phyloP scores from a whole-genome alignment of 1,284 basidiomycete genomes.

The Boletus calvinii region DNA sequence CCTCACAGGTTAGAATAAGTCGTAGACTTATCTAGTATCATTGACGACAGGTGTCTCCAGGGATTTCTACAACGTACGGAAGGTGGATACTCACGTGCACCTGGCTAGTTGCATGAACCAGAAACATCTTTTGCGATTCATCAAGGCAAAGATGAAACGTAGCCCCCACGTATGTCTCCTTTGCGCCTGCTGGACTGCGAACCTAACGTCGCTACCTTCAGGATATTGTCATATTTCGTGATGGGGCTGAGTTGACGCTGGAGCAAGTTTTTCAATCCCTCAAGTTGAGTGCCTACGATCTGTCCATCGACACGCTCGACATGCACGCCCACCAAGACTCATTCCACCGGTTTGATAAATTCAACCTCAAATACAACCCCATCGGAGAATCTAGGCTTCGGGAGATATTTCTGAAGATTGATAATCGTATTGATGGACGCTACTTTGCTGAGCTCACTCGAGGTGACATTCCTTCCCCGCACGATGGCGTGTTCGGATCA shows the following conservation, averaged over 20 bases:
- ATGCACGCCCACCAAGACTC: conserved; percentile 99
- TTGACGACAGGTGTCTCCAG: conserved; percentile 41
- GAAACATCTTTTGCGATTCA: conserved; percentile 98
- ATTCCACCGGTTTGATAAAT: conserved; percentile 98
- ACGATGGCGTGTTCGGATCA: not conserved
- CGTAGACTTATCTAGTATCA: not conserved
- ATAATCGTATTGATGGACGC: conserved; percentile 88
- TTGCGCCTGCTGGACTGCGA: not conserved
- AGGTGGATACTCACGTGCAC: conserved; percentile 98
- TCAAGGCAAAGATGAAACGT: conserved; percentile 95
- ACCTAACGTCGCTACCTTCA: conserved; percentile 32
- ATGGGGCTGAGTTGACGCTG: conserved; percentile 87
- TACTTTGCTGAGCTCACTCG: conserved; percentile 95
- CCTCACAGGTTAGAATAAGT: conserved; percentile 29
- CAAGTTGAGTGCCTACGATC: conserved; percentile 93
- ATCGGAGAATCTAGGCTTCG: conserved; percentile 93
- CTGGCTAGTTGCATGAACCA: conserved; percentile 99
- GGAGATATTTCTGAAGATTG: conserved; percentile 98
- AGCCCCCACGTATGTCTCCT: conserved; percentile 58
- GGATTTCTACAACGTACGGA: conserved; percentile 98
- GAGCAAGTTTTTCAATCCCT: conserved; percentile 95
- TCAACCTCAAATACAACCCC: conserved; percentile 91
- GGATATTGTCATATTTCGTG: conserved; percentile 96
- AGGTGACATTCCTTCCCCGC: conserved; percentile 45
- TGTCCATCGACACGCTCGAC: conserved; percentile 98